These are phyloP conservation scores for Lithospermum erythrorhizon DNA, from an alignment of 257 asterid species.

Conservation along the genomic window DNA sequence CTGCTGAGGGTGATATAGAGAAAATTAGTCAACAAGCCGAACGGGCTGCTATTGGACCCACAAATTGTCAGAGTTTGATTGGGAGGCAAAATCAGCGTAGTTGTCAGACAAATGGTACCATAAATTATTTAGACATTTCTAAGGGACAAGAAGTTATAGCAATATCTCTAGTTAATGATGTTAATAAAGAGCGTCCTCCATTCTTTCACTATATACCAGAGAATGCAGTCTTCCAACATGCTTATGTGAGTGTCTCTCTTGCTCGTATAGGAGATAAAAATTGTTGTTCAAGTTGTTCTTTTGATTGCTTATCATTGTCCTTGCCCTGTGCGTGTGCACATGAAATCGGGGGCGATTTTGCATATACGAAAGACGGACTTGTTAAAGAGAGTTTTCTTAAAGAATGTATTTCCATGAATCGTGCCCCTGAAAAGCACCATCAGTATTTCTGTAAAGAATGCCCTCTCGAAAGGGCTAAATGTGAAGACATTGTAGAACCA, in stretches of 20 bases:
- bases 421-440: slow-evolving; percentile 52
- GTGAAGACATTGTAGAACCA: slow-evolving; percentile 40
- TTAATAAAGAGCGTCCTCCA: slow-evolving; percentile 52
- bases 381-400: slow-evolving; percentile 65
- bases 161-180: slow-evolving; percentile 54
- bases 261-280: slow-evolving; percentile 59
- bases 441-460: slow-evolving; percentile 67
- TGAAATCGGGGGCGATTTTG: slow-evolving; percentile 75
- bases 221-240: slow-evolving; percentile 62
- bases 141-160: slow-evolving; percentile 68
- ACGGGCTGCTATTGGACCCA: slow-evolving; percentile 22
- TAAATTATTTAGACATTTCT: slow-evolving; percentile 49
- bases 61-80: slow-evolving; percentile 28
- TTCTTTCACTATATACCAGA: slow-evolving; percentile 66
- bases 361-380: slow-evolving; percentile 71
- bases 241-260: slow-evolving; percentile 49
- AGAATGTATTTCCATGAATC: slow-evolving; percentile 67
- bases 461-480: slow-evolving; percentile 71
- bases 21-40: slow-evolving; percentile 19
- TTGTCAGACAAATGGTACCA: slow-evolving; percentile 27
- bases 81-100: slow-evolving; percentile 24
- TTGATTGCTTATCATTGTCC: slow-evolving; percentile 57
- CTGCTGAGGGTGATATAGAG: slow-evolving; percentile 17
- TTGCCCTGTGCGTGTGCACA: slow-evolving; percentile 67
- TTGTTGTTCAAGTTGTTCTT: slow-evolving; percentile 59